Evolutionary conservation across 176 grass and related monocot genomes (phyloP).

Genomic region (bread wheat (Triticum aestivum)): IWGSC_CS_RefSeq_v2.1 NC_057814.1:575390261-575390760

Average conservation of each 20-base stretch:
- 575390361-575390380: background rate
- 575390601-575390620: background rate
- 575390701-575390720: background rate
- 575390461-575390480: background rate
- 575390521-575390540: background rate
- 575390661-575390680: background rate
- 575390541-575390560: background rate
- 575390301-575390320: background rate
- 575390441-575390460: background rate
- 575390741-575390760: background rate
- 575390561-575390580: background rate
- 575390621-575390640: background rate
- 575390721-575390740: background rate
- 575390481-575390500: background rate
- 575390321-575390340: background rate
- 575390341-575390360: background rate
- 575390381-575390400: too few relatives aligned
- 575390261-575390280: background rate
- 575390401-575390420: background rate
- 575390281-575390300: background rate
- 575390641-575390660: constrained; percentile 9
- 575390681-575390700: background rate
- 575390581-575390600: background rate
- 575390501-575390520: background rate
- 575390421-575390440: background rate